Evolutionary conservation across 306 rosid species (phyloP).

Genomic region (Coriaria nepalensis): DNA sequence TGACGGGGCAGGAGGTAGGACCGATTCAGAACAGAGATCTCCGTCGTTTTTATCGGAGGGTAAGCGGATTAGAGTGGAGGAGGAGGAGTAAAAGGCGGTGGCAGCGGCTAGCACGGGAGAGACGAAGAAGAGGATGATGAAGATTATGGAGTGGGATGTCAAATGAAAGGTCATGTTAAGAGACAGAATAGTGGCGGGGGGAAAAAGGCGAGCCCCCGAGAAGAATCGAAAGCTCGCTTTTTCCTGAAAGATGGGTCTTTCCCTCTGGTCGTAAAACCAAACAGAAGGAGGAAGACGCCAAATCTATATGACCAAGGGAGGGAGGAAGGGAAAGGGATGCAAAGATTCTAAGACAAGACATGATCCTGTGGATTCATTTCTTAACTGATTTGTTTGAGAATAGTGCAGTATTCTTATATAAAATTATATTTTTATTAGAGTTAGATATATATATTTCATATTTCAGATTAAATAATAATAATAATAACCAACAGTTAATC

Average conservation of each 20-base stretch:
- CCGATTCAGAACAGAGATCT: constrained; percentile 25
- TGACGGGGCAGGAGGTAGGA: constrained; percentile 50
- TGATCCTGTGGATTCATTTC: no score
- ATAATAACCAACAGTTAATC: no score
- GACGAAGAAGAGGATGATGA: constrained; percentile 11
- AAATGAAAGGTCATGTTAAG: neutral
- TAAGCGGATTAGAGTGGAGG: constrained; percentile 10
- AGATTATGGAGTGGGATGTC: constrained; percentile 3
- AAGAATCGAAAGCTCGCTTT: constrained; percentile 5
- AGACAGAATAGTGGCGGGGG: constrained; percentile 19
- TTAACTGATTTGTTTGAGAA: no score
- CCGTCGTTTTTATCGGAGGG: constrained; percentile 23
- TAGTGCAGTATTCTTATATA: no score
- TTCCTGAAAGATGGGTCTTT: neutral
- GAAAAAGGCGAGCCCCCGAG: constrained; percentile 21
- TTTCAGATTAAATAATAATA: no score
- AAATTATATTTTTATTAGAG: no score
- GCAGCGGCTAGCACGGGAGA: constrained; percentile 27
- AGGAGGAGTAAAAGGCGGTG: constrained; percentile 9
- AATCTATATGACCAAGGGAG: neutral
- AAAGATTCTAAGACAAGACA: no score
- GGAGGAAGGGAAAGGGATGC: no score
- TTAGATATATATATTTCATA: no score
- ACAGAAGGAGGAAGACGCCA: neutral
- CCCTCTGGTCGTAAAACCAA: neutral